Percentiles rank a stretch among this genome's conserved stretches.
Evolutionary conservation across 805 yeast species (phyloP).

Genomic region (Ogataea methylovora): DNA sequence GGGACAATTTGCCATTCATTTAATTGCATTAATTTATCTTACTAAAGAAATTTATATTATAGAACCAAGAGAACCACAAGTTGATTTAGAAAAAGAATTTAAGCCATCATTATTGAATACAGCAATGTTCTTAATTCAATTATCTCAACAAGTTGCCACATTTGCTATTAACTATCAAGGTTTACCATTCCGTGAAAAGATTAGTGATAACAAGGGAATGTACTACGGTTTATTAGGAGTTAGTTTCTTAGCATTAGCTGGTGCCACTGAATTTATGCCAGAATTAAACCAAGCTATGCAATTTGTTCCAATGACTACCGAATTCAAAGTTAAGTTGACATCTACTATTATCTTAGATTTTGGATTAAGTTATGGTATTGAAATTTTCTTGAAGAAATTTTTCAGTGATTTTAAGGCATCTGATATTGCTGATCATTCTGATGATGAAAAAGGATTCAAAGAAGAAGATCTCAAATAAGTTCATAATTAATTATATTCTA

Average conservation of each 20-base stretch:
- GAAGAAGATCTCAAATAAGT: background rate
- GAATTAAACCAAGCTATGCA: slow-evolving; percentile 89
- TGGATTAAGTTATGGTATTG: slow-evolving; percentile 69
- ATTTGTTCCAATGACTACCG: slow-evolving; percentile 75
- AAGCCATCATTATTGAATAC: slow-evolving; percentile 89
- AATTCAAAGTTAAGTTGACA: slow-evolving; percentile 75
- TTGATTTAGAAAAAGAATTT: slow-evolving; percentile 85
- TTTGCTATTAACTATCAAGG: slow-evolving; percentile 98
- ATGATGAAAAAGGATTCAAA: slow-evolving; percentile 9
- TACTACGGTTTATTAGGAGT: slow-evolving; percentile 91
- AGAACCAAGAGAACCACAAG: slow-evolving; percentile 89
- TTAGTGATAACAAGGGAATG: slow-evolving; percentile 91
- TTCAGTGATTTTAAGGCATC: slow-evolving; percentile 90
- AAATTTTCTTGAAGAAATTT: slow-evolving; percentile 69
- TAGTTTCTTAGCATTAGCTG: slow-evolving; percentile 78
- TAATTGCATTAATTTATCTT: slow-evolving; percentile 72
- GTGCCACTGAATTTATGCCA: slow-evolving; percentile 91
- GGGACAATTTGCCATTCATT: slow-evolving; percentile 94
- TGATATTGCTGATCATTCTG: slow-evolving; percentile 61
- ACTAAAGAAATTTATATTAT: slow-evolving; percentile 74
- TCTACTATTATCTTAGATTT: slow-evolving; percentile 67
- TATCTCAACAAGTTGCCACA: slow-evolving; percentile 95
- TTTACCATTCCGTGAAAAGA: slow-evolving; percentile 88
- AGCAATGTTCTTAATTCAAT: slow-evolving; percentile 88
- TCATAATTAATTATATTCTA: background rate